phyloP scores from a whole-genome alignment of 2,329 filamentous ascomycete genomes.

The Diaporthe helianthi region DNA sequence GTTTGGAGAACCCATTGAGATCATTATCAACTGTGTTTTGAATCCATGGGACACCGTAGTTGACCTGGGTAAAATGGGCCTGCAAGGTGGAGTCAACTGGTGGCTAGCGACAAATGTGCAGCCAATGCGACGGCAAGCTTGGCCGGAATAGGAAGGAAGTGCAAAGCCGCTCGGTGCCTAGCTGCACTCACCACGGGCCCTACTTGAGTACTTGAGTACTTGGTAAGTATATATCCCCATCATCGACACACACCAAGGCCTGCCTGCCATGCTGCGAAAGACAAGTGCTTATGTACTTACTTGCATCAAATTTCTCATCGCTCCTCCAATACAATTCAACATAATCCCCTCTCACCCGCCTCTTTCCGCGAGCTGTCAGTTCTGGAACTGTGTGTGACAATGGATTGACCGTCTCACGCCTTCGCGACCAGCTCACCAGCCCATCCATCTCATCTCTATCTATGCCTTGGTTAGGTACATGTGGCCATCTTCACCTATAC shows the following conservation, averaged over 20 bases:
- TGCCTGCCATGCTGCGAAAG: neutral
- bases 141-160: slow-evolving; percentile 29
- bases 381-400: neutral
- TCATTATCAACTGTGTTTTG: slow-evolving; percentile 9
- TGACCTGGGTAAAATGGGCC: no score
- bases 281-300: slow-evolving; percentile 7
- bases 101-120: neutral
- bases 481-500: neutral
- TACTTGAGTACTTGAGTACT: no score
- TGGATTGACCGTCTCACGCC: neutral
- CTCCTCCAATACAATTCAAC: neutral
- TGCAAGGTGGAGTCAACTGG: neutral
- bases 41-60: neutral
- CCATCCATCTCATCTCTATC: no score
- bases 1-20: neutral
- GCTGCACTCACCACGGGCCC: slow-evolving; percentile 1
- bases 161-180: slow-evolving; percentile 25
- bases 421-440: neutral
- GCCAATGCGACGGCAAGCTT: slow-evolving; percentile 24
- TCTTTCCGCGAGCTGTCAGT: neutral
- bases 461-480: neutral
- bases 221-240: neutral
- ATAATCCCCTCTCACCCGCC: neutral
- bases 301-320: neutral
- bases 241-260: neutral